Conservation (phyloP, 2,329 filamentous ascomycete genomes). For the Hypomyces perniciosus region DNA sequence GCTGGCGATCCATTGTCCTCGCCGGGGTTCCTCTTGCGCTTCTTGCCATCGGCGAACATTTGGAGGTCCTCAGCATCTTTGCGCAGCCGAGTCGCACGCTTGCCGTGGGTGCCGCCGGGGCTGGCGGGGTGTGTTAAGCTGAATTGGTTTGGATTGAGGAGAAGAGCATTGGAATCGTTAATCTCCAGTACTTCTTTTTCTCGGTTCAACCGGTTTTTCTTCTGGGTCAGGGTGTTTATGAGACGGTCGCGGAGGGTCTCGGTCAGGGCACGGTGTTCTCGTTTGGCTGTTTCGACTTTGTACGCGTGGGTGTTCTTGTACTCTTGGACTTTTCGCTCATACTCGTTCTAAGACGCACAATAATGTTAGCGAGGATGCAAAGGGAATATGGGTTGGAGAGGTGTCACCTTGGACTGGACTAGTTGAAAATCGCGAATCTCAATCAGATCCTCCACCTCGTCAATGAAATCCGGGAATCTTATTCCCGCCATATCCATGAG, state of each 20-base stretch:
- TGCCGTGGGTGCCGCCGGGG: slow-evolving; percentile 56
- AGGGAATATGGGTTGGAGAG: background rate
- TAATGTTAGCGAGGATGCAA: background rate
- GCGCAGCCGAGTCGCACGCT: slow-evolving; percentile 56
- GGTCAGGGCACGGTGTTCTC: slow-evolving; percentile 54
- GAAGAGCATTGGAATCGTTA: slow-evolving; percentile 57
- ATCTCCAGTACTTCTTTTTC: slow-evolving; percentile 66
- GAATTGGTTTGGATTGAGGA: slow-evolving; percentile 63
- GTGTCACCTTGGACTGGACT: slow-evolving; percentile 67
- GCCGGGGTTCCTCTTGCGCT: slow-evolving; percentile 54
- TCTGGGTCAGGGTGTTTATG: slow-evolving; percentile 58
- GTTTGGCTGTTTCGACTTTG: slow-evolving; percentile 55
- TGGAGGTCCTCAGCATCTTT: slow-evolving; percentile 55
- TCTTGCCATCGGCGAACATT: slow-evolving; percentile 51
- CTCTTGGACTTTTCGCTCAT: slow-evolving; percentile 55
- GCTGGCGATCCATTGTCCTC: slow-evolving; percentile 60
- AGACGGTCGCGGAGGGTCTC: slow-evolving; percentile 60
- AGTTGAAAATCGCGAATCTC: slow-evolving; percentile 82
- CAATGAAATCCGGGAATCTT: slow-evolving; percentile 77
- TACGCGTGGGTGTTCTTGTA: slow-evolving; percentile 55
- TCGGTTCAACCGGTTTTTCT: slow-evolving; percentile 57
- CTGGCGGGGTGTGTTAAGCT: slow-evolving; percentile 59
- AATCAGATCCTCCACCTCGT: slow-evolving; percentile 80
- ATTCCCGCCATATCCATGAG: slow-evolving; percentile 72
- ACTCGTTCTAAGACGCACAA: slow-evolving; percentile 46